Evolutionary conservation across 2,329 filamentous ascomycete species (phyloP), one percentile per base, ranked within the genome.

Genomic region (Diaporthe sp.): DNA sequence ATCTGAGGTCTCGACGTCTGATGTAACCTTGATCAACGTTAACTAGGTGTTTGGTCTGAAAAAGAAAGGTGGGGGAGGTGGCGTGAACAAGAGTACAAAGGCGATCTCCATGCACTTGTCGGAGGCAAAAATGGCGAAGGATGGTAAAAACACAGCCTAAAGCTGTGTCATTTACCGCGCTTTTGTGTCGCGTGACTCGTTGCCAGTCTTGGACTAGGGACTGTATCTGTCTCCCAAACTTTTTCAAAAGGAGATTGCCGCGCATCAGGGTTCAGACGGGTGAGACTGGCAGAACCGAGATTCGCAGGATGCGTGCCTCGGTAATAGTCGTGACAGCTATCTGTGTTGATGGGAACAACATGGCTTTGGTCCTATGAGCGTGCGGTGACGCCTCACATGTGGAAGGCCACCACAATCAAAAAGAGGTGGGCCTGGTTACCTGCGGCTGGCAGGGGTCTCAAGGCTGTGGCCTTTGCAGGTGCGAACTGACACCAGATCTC

Each of bases 271-370:
- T 51, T 22, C 44, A n/a, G 61, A 37, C 13, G 30, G 22, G 63
- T 66, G 44, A 51, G 30, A 66, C 44, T 66, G 44, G 63, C 32
- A 39, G 44, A 66, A 51, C 63, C 63, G 63, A 66, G n/a, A 66
- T 66, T 66, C 63, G 63, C n/a, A 66, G 63, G 44, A 51, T 37
- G 44, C 22, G 44, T 27, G 17, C 63, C 30, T 66, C 22, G 30
- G 63, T 51, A 22, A 30, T 37, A 51, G 44, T n/a, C n/a, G n/a
- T 37, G 30, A 27, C 19, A 44, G n/a, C 63, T 39, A 51, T 32
- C 30, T 39, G 44, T 51, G 44, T 15, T 50, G 7, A 13, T 12
- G 63, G 61, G 19, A 66, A 65, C 25, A 37, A 65, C 12, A 66
- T 17, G 25, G 22, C 4, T n/a, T 50, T 27, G 44, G 44, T 66